A percentile compares a stretch with the other conserved stretches of the same genome.
These are phyloP conservation scores for Oryza glumipatula DNA, from an alignment of 176 grass and related monocot genomes.

Conservation along the genomic window DNA sequence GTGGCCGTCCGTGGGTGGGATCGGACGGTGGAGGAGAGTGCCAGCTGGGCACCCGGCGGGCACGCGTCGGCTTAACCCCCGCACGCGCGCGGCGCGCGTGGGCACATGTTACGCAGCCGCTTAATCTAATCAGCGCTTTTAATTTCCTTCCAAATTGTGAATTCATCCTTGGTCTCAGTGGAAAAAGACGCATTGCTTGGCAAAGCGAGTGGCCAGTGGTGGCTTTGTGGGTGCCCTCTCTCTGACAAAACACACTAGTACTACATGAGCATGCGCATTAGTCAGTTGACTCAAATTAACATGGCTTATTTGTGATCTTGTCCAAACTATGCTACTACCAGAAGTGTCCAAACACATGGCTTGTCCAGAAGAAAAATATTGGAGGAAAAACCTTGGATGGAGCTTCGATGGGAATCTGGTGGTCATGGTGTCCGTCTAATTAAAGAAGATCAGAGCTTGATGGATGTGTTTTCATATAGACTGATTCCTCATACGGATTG, in stretches of 20 bases:
- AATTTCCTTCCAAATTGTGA: not conserved
- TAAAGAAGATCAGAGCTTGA: not conserved
- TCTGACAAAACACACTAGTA: not conserved
- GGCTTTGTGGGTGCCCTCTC: not conserved
- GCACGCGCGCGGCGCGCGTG: constrained; percentile 41
- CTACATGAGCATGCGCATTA: not conserved
- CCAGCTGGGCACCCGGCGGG: constrained; percentile 17
- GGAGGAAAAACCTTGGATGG: constrained; percentile 37
- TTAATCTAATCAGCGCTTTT: not conserved
- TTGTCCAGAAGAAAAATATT: not conserved
- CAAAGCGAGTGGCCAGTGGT: not conserved
- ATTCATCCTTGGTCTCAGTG: constrained; percentile 2
- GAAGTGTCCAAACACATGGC: not conserved
- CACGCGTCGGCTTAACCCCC: constrained; percentile 34
- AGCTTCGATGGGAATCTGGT: constrained; percentile 18
- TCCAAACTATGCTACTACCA: not conserved
- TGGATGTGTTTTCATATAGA: constrained; percentile 8
- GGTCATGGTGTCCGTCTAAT: not conserved
- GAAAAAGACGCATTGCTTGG: not conserved
- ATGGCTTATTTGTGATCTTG: not conserved
- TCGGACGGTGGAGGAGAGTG: not conserved
- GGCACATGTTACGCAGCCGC: constrained; percentile 17
- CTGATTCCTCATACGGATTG: not conserved
- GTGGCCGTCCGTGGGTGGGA: not conserved
- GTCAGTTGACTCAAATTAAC: not conserved